Evolutionary conservation across 257 asterid genomes (phyloP).

Genomic region (Nicotiana tomentosiformis): DNA sequence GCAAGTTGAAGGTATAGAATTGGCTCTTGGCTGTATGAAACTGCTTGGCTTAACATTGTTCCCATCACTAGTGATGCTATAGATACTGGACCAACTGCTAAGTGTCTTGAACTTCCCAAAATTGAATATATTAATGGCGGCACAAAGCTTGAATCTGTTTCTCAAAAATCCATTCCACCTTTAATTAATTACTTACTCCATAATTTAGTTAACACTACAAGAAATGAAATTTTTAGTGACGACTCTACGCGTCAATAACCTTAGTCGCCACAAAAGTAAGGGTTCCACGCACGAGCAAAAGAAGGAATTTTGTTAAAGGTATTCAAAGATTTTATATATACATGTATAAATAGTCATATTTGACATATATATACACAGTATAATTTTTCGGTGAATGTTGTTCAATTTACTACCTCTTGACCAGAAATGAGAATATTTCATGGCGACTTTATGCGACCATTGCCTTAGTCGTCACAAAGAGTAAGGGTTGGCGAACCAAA

Average conservation of each 20-base stretch:
- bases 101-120: constrained; percentile 85
- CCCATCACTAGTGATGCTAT: constrained; percentile 95
- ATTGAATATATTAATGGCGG: constrained; percentile 80
- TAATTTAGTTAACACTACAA: background rate
- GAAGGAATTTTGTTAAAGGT: background rate
- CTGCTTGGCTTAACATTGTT: constrained; percentile 65
- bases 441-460: background rate
- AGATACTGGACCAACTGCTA: constrained; percentile 81
- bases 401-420: too few relatives aligned
- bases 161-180: background rate
- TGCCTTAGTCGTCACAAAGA: background rate
- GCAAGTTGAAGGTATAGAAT: constrained; percentile 68
- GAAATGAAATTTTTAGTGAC: background rate
- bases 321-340: background rate
- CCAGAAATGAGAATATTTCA: background rate
- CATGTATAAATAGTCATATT: background rate
- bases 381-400: too few relatives aligned
- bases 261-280: background rate
- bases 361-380: background rate
- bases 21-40: constrained; percentile 40
- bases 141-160: constrained; percentile 82
- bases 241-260: background rate
- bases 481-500: background rate
- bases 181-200: background rate
- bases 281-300: background rate